phyloP scores from a whole-genome alignment of 2,329 filamentous ascomycete genomes.

The Mariannaea elegans region DNA sequence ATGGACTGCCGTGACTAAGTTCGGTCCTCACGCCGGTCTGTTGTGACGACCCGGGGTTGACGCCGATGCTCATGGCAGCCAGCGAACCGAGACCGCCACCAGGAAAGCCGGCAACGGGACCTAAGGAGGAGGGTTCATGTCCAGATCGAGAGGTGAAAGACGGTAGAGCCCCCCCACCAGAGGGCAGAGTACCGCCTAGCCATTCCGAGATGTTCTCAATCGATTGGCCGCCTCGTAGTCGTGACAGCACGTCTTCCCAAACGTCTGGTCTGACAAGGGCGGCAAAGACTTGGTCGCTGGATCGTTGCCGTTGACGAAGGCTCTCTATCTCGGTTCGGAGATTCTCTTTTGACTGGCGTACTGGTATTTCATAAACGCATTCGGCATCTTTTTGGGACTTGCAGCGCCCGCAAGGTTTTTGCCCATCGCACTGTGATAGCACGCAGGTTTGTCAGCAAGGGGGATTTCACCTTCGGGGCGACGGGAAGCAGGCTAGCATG shows the following conservation, averaged over 20 bases:
- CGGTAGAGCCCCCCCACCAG: conserved; percentile 43
- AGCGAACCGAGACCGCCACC: conserved; percentile 39
- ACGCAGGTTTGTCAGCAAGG: conserved; percentile 23
- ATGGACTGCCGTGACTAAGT: conserved; percentile 56
- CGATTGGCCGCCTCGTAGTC: conserved; percentile 62
- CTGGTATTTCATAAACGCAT: conserved; percentile 69
- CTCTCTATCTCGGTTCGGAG: conserved; percentile 68
- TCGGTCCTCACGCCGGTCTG: conserved; percentile 48
- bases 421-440: conserved; percentile 64
- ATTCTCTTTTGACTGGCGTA: conserved; percentile 71
- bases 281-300: conserved; percentile 63
- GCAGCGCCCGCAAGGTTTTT: conserved; percentile 65
- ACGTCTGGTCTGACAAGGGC: conserved; percentile 61
- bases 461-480: neutral
- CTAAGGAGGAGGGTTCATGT: conserved; percentile 27
- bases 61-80: conserved; percentile 44
- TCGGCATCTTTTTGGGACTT: conserved; percentile 61
- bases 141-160: conserved; percentile 34
- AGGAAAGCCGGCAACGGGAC: conserved; percentile 41
- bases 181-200: conserved; percentile 50
- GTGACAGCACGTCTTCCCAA: conserved; percentile 63
- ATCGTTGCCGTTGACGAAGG: conserved; percentile 62
- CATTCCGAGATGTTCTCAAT: conserved; percentile 66
- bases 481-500: conserved; percentile 2
- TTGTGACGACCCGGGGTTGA: conserved; percentile 43